Evolutionary conservation across 2,329 filamentous ascomycete genomes (phyloP).

Genomic region (Parafenestella ontariensis): DNA sequence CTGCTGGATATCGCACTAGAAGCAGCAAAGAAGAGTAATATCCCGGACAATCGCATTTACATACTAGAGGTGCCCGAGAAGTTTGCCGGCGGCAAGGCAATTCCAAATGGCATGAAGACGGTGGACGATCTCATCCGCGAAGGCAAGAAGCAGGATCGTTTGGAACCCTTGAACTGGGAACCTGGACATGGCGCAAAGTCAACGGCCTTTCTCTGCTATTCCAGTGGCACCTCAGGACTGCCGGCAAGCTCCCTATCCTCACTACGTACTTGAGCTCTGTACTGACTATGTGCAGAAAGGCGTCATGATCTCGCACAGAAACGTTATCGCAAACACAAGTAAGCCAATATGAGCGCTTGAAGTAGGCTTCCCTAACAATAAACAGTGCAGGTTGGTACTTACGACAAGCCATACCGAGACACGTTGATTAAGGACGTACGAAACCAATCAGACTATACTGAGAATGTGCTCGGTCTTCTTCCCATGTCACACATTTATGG

Average conservation of each 20-base stretch:
- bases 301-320: slow-evolving; percentile 81
- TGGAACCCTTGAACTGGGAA: slow-evolving; percentile 66
- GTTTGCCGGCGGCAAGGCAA: slow-evolving; percentile 57
- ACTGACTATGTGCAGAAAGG: slow-evolving; percentile 66
- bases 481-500: slow-evolving; percentile 85
- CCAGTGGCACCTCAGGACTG: slow-evolving; percentile 78
- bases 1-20: slow-evolving; percentile 69
- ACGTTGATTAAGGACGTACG: slow-evolving; percentile 43
- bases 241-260: slow-evolving; percentile 60
- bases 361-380: slow-evolving; percentile 3
- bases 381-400: slow-evolving; percentile 64
- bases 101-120: slow-evolving; percentile 64
- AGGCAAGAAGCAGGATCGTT: slow-evolving; percentile 61
- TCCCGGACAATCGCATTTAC: slow-evolving; percentile 71
- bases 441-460: slow-evolving; percentile 54
- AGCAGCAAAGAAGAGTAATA: slow-evolving; percentile 68
- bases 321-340: slow-evolving; percentile 76
- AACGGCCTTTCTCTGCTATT: slow-evolving; percentile 80
- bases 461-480: slow-evolving; percentile 71
- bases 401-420: slow-evolving; percentile 56
- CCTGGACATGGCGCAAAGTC: slow-evolving; percentile 71
- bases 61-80: slow-evolving; percentile 71
- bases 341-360: slow-evolving; percentile 3
- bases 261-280: background rate
- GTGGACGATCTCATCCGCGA: slow-evolving; percentile 70